These are phyloP conservation scores for Cystofilobasidium macerans DNA, from an alignment of 768 basidiomycete genomes.

Conservation along the genomic window DNA sequence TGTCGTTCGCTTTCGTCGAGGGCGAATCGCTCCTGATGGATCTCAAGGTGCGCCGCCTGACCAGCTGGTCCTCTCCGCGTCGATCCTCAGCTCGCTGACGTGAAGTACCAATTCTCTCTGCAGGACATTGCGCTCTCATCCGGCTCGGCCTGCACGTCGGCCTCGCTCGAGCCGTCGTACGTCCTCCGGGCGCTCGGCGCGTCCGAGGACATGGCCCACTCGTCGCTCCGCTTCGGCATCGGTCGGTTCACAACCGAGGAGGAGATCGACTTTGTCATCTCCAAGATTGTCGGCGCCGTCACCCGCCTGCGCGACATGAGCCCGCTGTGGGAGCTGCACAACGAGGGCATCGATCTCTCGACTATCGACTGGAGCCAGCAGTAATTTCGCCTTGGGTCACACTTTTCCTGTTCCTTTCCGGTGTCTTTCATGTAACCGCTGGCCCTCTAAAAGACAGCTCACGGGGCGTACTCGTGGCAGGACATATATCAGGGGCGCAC, in stretches of 20 bases:
- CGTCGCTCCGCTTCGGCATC: slow-evolving; percentile 90
- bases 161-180: slow-evolving; percentile 95
- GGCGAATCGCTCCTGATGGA: slow-evolving; percentile 97
- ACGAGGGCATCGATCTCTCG: slow-evolving; percentile 93
- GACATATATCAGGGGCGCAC: no score
- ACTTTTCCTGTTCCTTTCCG: no score
- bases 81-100: neutral
- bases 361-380: slow-evolving; percentile 66
- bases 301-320: slow-evolving; percentile 86
- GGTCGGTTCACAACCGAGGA: slow-evolving; percentile 96
- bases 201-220: slow-evolving; percentile 97
- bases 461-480: no score
- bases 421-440: no score
- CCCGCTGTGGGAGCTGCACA: slow-evolving; percentile 99
- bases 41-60: slow-evolving; percentile 68
- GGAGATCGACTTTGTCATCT: slow-evolving; percentile 87
- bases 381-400: no score
- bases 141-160: slow-evolving; percentile 95
- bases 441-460: no score
- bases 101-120: neutral
- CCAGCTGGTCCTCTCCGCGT: neutral
- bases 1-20: slow-evolving; percentile 92
- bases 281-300: slow-evolving; percentile 78
- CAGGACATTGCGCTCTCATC: slow-evolving; percentile 95
- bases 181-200: slow-evolving; percentile 85